phyloP scores from a whole-genome alignment of 75 land plant species.

The Sequoia sempervirens region DNA sequence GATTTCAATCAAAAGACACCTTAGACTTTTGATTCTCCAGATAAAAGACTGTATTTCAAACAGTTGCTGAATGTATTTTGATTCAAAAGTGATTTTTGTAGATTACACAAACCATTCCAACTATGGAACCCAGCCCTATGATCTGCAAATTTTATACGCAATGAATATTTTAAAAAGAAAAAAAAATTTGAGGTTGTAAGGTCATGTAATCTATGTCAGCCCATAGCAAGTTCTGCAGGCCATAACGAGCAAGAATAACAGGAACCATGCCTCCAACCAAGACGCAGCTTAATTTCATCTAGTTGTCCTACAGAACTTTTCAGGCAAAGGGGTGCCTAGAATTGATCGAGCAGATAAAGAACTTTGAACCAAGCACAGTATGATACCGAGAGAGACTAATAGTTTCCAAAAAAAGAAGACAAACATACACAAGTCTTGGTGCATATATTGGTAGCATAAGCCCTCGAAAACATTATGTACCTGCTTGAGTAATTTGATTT shows the following conservation, averaged over 20 bases:
- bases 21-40: not conserved
- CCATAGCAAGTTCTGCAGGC: not conserved
- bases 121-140: not conserved
- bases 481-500: constrained; percentile 59
- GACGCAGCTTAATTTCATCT: not conserved
- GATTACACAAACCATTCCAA: not conserved
- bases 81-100: not conserved
- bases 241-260: not conserved
- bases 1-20: not conserved
- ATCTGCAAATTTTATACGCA: not conserved
- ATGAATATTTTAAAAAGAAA: not conserved
- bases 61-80: not conserved
- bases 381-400: not conserved
- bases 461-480: constrained; percentile 17
- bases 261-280: not conserved
- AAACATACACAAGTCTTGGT: not conserved
- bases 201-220: not conserved
- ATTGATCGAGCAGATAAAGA: not conserved
- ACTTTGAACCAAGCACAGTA: not conserved
- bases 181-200: not conserved
- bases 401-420: not conserved
- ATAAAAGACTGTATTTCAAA: not conserved
- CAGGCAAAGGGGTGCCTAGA: not conserved
- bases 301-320: not conserved
- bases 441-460: not conserved